A percentile compares a stretch with the other conserved stretches of the same genome.
These are phyloP conservation scores for Clavispora asparagi DNA, from an alignment of 805 yeast species.

Conservation along the genomic window DNA sequence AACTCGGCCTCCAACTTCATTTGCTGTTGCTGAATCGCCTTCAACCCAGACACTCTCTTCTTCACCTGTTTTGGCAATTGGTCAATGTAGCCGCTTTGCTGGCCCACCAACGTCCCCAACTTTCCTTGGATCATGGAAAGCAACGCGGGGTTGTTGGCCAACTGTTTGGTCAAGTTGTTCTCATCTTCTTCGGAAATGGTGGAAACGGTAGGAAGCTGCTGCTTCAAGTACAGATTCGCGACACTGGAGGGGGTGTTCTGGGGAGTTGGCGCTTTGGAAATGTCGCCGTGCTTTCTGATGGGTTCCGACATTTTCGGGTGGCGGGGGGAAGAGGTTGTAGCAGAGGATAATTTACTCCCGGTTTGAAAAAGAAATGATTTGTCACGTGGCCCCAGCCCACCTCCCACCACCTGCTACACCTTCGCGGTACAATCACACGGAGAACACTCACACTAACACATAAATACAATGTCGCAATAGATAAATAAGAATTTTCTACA, in stretches of 20 bases:
- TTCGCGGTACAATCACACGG: too few species aligned
- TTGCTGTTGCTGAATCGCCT: conserved; percentile 74
- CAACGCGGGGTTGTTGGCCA: conserved; percentile 76
- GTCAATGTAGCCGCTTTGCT: conserved; percentile 80
- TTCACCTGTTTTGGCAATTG: conserved; percentile 67
- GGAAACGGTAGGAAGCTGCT: conserved; percentile 48
- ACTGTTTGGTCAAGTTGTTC: conserved; percentile 35
- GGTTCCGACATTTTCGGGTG: conserved; percentile 71
- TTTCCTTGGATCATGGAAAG: conserved; percentile 87
- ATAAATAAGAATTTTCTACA: conserved; percentile 11
- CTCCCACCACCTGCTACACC: too few species aligned
- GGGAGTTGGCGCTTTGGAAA: conserved; percentile 94
- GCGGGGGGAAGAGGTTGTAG: neutral
- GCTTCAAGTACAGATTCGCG: conserved; percentile 64
- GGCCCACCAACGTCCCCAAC: conserved; percentile 77
- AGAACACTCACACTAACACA: too few species aligned
- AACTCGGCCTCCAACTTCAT: conserved; percentile 84
- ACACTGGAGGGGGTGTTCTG: conserved; percentile 96
- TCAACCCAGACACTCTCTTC: conserved; percentile 74
- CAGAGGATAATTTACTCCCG: neutral
- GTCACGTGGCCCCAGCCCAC: conserved; percentile 2
- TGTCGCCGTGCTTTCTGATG: conserved; percentile 69
- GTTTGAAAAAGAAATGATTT: neutral
- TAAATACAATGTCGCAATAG: too few species aligned
- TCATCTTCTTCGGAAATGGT: conserved; percentile 61